Evolutionary conservation across 1,284 basidiomycete genomes (phyloP).

Genomic region (Cryptococcus sp.): DNA sequence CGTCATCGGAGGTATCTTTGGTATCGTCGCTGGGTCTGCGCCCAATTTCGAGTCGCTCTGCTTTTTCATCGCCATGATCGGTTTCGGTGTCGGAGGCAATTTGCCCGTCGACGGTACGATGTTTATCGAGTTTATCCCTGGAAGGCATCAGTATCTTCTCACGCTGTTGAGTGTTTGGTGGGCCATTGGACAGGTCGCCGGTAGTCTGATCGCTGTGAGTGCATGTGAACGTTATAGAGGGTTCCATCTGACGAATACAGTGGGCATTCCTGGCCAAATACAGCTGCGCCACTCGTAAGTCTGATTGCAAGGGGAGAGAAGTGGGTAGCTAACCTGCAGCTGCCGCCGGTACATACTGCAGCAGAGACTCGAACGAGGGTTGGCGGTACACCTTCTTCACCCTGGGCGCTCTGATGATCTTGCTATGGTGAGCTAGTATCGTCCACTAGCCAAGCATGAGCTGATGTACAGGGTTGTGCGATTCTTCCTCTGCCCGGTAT

Average conservation of each 20-base stretch:
- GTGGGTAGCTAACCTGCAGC: slow-evolving; percentile 20
- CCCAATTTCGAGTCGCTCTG: slow-evolving; percentile 53
- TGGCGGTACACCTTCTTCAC: slow-evolving; percentile 59
- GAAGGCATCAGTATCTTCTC: slow-evolving; percentile 57
- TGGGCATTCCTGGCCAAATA: slow-evolving; percentile 26
- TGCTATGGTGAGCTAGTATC: slow-evolving; percentile 27
- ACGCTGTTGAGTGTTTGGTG: slow-evolving; percentile 63
- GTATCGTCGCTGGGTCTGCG: slow-evolving; percentile 55
- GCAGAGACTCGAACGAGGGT: slow-evolving; percentile 53
- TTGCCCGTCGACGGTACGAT: slow-evolving; percentile 57
- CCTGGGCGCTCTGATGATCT: slow-evolving; percentile 51
- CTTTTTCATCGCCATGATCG: slow-evolving; percentile 46
- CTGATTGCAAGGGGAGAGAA: neutral
- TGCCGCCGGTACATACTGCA: slow-evolving; percentile 45
- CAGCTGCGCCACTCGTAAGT: slow-evolving; percentile 11
- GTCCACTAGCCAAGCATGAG: neutral
- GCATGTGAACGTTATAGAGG: slow-evolving; percentile 25
- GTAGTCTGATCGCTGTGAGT: slow-evolving; percentile 53
- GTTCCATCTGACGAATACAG: slow-evolving; percentile 1
- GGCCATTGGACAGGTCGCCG: slow-evolving; percentile 54
- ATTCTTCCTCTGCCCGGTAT: slow-evolving; percentile 47
- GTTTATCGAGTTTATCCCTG: slow-evolving; percentile 56
- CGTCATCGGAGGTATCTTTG: slow-evolving; percentile 57
- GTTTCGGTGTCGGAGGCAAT: slow-evolving; percentile 57
- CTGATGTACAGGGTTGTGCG: slow-evolving; percentile 20